Conservation (phyloP, 2,329 filamentous ascomycete species). For the Fusarium praegraminearum region DNA sequence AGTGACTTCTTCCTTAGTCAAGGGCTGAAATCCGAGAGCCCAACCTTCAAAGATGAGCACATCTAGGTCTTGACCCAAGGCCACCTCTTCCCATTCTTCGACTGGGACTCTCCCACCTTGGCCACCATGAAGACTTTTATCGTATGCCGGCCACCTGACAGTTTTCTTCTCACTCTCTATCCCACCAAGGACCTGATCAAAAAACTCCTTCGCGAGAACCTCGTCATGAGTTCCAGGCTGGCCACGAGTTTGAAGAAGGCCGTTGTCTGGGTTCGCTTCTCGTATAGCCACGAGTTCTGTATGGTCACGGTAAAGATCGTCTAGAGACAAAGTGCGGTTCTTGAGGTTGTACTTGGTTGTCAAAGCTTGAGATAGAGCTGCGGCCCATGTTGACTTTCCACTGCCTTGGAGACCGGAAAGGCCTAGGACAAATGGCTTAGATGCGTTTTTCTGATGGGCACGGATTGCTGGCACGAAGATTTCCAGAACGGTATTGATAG, state of each 20-base stretch:
- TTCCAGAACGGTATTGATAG: constrained; percentile 35
- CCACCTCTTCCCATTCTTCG: constrained; percentile 36
- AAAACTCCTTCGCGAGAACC: constrained; percentile 24
- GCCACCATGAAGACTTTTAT: constrained; percentile 42
- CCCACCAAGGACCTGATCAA: constrained; percentile 11
- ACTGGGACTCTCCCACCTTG: constrained; percentile 38
- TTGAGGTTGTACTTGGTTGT: constrained; percentile 30
- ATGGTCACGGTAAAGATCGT: constrained; percentile 42
- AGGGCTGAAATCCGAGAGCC: constrained; percentile 42
- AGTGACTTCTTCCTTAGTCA: constrained; percentile 20
- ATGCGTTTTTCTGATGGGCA: constrained; percentile 18
- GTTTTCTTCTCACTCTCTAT: neutral
- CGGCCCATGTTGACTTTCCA: constrained; percentile 47
- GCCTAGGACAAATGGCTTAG: constrained; percentile 39
- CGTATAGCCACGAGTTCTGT: constrained; percentile 34
- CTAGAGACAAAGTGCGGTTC: constrained; percentile 35
- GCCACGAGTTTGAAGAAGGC: constrained; percentile 35
- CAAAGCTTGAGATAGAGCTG: constrained; percentile 34
- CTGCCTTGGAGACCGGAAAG: constrained; percentile 46
- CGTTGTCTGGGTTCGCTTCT: constrained; percentile 36
- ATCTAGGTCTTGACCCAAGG: constrained; percentile 21
- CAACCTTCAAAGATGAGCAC: constrained; percentile 46
- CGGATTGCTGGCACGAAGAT: constrained; percentile 36
- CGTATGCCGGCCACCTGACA: constrained; percentile 42
- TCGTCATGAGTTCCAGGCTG: constrained; percentile 45